Base-by-base conservation (phyloP, 805 yeast genomes). In the Schizosaccharomyces octosporus region DNA sequence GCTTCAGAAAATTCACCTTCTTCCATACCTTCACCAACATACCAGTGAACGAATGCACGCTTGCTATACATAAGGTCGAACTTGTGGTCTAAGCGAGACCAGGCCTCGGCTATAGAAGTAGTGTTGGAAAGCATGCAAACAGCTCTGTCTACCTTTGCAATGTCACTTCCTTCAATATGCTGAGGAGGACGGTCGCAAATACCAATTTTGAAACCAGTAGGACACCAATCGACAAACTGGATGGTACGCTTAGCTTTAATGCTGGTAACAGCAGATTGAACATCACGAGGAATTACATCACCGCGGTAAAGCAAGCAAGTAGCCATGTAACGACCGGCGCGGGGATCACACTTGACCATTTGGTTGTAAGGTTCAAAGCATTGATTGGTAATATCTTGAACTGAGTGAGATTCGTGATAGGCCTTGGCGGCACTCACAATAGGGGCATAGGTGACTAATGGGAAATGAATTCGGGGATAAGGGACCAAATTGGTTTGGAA, bases 21-120 rank as follows among this genome's bases (percentile, higher is more conserved):
- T 76, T 90, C 98, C 97, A 90, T 90, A 78, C 98, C 97, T 78
- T 90, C 98, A 72, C 97, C 95, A 64, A 90, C 98, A 71, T 88
- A 90, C 97, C 98, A 93, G 78, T 90, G 98, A 65, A 90, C 98
- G 71, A 93, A 90, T 59, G 98, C 98, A 77, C 98, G 88, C 82
- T 90, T 93, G 70, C 90, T 80, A 79, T 89, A 90, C 98, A 90
- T 90, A 74, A 93, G 81, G 74, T 90, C 98, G 76, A 90, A 90
- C 78, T 90, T 90, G 74, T 82, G 82, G 77, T 90, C 97, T 68
- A 93, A 86, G 76, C 97, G 87, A 76, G 86, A 83, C 98, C 98
- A 90, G 48, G 98, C 97, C 73, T 90, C 97, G 63, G 97, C 94
- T 72, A 90, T 93, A 54, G 98, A 95, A 64, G 98, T 90, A 63